Evolutionary conservation across 257 asterid genomes (phyloP).

Genomic region (Solanum bukasovii): DNA sequence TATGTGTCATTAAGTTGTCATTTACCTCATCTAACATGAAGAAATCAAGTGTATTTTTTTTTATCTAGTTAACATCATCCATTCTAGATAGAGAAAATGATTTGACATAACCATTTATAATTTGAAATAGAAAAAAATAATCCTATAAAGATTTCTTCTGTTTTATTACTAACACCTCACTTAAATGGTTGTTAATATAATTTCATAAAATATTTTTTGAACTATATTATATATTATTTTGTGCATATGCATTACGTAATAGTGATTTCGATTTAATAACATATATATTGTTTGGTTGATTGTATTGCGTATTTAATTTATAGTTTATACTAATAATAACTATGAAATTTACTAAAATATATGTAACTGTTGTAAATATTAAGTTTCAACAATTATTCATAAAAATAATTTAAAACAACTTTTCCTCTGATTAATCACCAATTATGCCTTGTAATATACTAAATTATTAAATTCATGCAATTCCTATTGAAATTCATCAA

Average conservation of each 20-base stretch:
- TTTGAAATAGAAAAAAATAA: neutral
- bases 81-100: neutral
- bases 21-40: neutral
- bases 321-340: neutral
- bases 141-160: neutral
- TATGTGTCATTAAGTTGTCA: neutral
- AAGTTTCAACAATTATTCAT: neutral
- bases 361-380: neutral
- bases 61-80: neutral
- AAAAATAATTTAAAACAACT: neutral
- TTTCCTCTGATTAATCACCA: neutral
- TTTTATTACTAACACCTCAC: neutral
- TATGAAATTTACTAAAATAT: neutral
- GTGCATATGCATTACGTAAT: neutral
- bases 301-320: neutral
- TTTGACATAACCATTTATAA: neutral
- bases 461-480: neutral
- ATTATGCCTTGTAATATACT: neutral
- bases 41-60: neutral
- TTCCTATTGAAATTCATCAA: neutral
- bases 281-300: neutral
- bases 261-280: neutral
- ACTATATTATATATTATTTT: neutral
- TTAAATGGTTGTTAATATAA: neutral
- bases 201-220: neutral